phyloP scores from a whole-genome alignment of 805 yeast genomes.

The Spencermartinsiella europaea region DNA sequence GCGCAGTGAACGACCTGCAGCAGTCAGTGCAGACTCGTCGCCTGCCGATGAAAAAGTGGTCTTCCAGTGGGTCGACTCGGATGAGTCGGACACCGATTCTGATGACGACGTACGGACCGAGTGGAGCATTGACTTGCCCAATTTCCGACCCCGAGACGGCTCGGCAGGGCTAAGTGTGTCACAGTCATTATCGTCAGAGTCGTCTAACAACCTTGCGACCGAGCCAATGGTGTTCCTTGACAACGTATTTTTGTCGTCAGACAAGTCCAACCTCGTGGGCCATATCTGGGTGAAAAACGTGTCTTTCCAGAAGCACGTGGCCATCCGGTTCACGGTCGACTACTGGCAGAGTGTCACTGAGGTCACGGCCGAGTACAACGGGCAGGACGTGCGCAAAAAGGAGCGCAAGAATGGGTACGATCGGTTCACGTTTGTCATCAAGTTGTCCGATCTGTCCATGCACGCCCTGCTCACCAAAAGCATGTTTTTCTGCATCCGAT shows the following conservation, averaged over 20 bases:
- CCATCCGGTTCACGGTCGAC: constrained; percentile 70
- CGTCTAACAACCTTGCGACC: constrained; percentile 11
- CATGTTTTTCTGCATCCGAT: constrained; percentile 55
- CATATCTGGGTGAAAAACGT: constrained; percentile 74
- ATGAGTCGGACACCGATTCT: constrained; percentile 29
- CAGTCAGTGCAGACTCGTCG: constrained; percentile 63
- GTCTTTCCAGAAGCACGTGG: constrained; percentile 60
- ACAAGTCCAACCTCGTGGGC: constrained; percentile 58
- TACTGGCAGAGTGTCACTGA: constrained; percentile 73
- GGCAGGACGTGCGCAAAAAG: constrained; percentile 40
- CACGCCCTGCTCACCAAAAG: constrained; percentile 26
- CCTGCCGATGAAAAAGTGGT: constrained; percentile 42
- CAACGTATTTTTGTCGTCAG: constrained; percentile 51
- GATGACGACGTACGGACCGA: constrained; percentile 16
- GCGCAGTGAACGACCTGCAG: constrained; percentile 67
- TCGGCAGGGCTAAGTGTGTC: constrained; percentile 3
- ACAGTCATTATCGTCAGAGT: too few species aligned
- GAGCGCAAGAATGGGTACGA: constrained; percentile 40
- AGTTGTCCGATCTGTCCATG: constrained; percentile 30
- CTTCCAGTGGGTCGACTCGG: constrained; percentile 25
- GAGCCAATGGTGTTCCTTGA: constrained; percentile 56
- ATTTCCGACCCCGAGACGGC: neutral
- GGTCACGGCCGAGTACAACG: constrained; percentile 53
- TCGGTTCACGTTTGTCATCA: constrained; percentile 62
- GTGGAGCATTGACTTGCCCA: constrained; percentile 3